Base-by-base conservation (phyloP, 192 early-diverging fungal genomes). In the Coemansia sp. region DNA sequence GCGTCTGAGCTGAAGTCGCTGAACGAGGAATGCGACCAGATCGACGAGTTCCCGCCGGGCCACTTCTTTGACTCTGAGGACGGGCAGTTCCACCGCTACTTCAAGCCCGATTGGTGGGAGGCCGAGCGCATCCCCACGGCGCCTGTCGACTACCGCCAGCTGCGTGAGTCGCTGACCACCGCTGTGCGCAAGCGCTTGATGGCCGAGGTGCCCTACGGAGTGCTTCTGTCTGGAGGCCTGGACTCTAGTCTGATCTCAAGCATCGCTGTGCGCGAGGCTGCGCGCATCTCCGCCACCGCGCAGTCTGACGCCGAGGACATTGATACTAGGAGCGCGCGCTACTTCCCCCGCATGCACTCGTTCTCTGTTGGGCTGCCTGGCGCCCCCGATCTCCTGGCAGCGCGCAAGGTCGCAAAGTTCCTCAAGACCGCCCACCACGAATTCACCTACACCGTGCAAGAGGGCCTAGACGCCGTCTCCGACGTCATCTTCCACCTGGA, bases 401-500 rank as follows among this genome's bases (percentile, higher is more conserved):
- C 95, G 35, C 87, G 89, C 61, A 86, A 89, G 58, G 97, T 93
- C 55, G 97, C 97, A 13, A 86, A 93, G 10, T 93, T 92, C 83
- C 86, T 99, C 20, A 85, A 87, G 43, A 99, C 97, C 13, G 85
- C 88, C 10, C 97, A 99, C 85, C 97, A 96, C 83, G 92, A 91
- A 82, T 96, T 89, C 83, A 97, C 94, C 2, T 99, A 95, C 84
- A 97, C 94, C 6, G 82, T 96, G 41, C 89, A 97, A 75, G 97
- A 99, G 79, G 97, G 95, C 32, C 76, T 96, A 19, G 97, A 99
- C 77, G 95, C 97, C 15, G 85, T 99, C 29, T 85, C 84, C 52
- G 97, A 99, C 80, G 93, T 99, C 57, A 92, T 99, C 76, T 92
- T 93, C 72, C 95, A 99, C 76, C 82, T 99, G 42, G 97, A 99